Evolutionary conservation across 2,329 filamentous ascomycete species (phyloP).

Genomic region (Cadophora gregata): DNA sequence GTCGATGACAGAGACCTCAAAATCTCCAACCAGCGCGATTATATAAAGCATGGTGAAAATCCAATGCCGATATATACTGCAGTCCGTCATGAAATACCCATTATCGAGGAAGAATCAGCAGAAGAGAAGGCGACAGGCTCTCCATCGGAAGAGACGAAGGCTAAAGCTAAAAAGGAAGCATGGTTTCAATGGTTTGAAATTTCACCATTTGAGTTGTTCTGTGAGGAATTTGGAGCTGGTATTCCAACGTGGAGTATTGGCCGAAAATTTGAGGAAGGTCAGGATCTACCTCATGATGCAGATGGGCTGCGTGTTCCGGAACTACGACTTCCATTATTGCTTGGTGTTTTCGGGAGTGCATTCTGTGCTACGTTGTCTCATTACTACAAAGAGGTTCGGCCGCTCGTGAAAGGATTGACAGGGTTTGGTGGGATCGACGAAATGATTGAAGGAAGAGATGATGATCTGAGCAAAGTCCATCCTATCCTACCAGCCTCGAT

Average conservation of each 20-base stretch:
- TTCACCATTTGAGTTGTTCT: slow-evolving; percentile 94
- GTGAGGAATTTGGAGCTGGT: slow-evolving; percentile 87
- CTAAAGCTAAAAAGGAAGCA: slow-evolving; percentile 65
- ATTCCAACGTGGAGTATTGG: slow-evolving; percentile 96
- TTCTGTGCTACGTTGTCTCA: slow-evolving; percentile 96
- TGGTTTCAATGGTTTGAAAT: slow-evolving; percentile 99
- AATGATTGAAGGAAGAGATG: slow-evolving; percentile 80
- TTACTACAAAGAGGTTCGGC: slow-evolving; percentile 94
- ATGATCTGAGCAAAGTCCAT: slow-evolving; percentile 89
- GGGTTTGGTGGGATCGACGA: slow-evolving; percentile 81
- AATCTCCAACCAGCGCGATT: slow-evolving; percentile 82
- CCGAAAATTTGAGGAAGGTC: slow-evolving; percentile 77
- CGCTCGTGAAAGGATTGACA: slow-evolving; percentile 74
- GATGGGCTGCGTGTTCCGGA: slow-evolving; percentile 79
- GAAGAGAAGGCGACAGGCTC: slow-evolving; percentile 45
- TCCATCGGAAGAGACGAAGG: slow-evolving; percentile 56
- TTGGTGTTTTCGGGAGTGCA: slow-evolving; percentile 96
- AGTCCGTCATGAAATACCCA: slow-evolving; percentile 92
- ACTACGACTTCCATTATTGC: slow-evolving; percentile 78
- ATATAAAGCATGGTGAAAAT: slow-evolving; percentile 77
- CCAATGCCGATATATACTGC: slow-evolving; percentile 95
- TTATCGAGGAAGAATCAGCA: slow-evolving; percentile 54
- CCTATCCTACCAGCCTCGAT: slow-evolving; percentile 91
- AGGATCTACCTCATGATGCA: slow-evolving; percentile 68
- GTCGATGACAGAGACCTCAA: slow-evolving; percentile 84